A percentile compares a stretch with the other conserved stretches of the same genome.
phyloP scores from a whole-genome alignment of 2,329 filamentous ascomycete genomes.

The Plectosphaerella sp. region DNA sequence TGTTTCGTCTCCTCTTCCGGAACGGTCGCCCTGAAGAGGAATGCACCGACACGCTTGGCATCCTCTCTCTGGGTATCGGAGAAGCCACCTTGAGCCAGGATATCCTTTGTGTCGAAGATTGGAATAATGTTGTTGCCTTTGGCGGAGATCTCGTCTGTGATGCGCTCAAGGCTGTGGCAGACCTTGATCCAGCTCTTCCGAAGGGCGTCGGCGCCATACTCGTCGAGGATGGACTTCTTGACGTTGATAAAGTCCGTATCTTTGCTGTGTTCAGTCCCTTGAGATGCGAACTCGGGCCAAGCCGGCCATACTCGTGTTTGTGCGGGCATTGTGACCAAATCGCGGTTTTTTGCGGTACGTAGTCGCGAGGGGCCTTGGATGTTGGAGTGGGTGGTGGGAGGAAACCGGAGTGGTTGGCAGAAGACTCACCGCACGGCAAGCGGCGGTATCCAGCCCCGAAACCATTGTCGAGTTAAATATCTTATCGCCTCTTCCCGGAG shows the following conservation, averaged over 20 bases:
- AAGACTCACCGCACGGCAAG: neutral
- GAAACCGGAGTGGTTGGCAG: neutral
- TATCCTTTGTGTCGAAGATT: constrained; percentile 19
- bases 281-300: constrained; percentile 15
- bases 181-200: constrained; percentile 30
- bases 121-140: constrained; percentile 28
- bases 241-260: constrained; percentile 18
- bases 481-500: neutral
- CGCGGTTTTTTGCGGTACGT: neutral
- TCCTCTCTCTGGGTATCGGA: constrained; percentile 16
- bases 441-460: too few species aligned
- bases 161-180: constrained; percentile 25
- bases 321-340: constrained; percentile 12
- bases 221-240: constrained; percentile 28
- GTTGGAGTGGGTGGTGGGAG: neutral
- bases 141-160: constrained; percentile 29
- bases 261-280: constrained; percentile 5
- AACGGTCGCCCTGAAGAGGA: constrained; percentile 15
- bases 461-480: neutral
- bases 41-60: constrained; percentile 18
- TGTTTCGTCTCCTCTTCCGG: constrained; percentile 14
- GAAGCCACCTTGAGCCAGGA: constrained; percentile 16
- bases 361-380: neutral
- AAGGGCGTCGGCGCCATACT: constrained; percentile 29
- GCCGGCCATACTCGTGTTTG: constrained; percentile 15